Conservation (phyloP, 108 stramenopile species). For the Fistulifera pelliculosa region DNA sequence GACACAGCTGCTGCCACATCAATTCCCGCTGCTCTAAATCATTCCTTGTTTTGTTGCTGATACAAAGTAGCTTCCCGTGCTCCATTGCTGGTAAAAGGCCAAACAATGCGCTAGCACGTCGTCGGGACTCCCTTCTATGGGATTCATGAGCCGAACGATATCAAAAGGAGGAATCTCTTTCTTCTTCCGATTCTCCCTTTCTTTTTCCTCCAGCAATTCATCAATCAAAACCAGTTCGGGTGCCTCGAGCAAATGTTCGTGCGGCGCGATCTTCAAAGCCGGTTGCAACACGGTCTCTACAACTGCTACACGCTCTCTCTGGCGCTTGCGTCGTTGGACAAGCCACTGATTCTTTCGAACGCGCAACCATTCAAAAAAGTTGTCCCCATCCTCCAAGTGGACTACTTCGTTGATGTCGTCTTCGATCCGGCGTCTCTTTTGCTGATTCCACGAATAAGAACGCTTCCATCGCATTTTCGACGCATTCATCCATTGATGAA, state of each 20-base stretch:
- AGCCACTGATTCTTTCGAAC: conserved; percentile 66
- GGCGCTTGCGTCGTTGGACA: conserved; percentile 48
- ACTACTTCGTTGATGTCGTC: conserved; percentile 56
- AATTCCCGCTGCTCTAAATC: conserved; percentile 39
- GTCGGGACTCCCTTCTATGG: conserved; percentile 50
- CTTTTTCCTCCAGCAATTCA: conserved; percentile 51
- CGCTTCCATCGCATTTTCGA: conserved; percentile 41
- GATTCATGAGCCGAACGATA: conserved; percentile 51
- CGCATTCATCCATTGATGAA: conserved; percentile 42
- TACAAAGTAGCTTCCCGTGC: conserved; percentile 41
- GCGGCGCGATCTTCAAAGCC: no score
- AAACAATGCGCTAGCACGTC: conserved; percentile 52
- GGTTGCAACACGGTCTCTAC: no score
- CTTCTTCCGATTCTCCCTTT: conserved; percentile 14
- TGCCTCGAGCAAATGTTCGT: conserved; percentile 5
- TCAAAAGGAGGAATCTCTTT: conserved; percentile 34
- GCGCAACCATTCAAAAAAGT: conserved; percentile 52
- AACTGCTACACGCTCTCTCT: conserved; percentile 13
- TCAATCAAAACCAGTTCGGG: conserved; percentile 56
- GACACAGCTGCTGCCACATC: conserved; percentile 58
- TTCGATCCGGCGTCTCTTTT: conserved; percentile 39
- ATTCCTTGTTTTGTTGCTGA: conserved; percentile 30
- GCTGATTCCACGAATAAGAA: conserved; percentile 52
- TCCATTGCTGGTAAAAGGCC: conserved; percentile 38
- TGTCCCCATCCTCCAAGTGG: conserved; percentile 17